Conservation (phyloP, 331 rosid species). For the Rhamnella rubrinervis region DNA sequence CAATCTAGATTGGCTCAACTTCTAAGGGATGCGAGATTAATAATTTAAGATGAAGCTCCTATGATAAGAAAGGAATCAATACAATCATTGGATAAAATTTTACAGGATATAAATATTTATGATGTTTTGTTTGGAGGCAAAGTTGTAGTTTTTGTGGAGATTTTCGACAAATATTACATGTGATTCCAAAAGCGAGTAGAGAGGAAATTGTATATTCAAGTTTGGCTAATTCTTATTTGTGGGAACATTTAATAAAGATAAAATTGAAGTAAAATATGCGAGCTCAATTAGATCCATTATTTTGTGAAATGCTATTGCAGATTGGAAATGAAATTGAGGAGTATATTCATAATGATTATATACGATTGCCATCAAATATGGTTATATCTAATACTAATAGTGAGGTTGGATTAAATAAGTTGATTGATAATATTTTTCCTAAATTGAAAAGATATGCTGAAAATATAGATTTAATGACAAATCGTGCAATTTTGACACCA, state of each 20-base stretch:
- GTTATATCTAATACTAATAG: neutral
- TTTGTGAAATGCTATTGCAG: neutral
- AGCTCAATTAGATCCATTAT: neutral
- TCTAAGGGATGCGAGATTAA: no score
- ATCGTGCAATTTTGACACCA: neutral
- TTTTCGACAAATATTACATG: slow-evolving; percentile 14
- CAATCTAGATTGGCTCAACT: no score
- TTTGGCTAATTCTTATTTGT: slow-evolving; percentile 3
- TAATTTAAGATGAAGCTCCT: neutral
- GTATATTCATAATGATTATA: neutral
- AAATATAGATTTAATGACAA: neutral
- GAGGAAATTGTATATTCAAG: neutral
- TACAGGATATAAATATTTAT: neutral
- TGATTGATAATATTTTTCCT: neutral
- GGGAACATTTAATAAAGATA: neutral
- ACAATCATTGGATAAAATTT: neutral
- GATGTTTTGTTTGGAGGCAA: neutral
- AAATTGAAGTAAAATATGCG: slow-evolving; percentile 2
- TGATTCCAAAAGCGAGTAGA: slow-evolving; percentile 1
- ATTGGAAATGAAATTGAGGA: slow-evolving; percentile 4
- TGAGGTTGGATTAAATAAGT: neutral
- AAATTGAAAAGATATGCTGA: neutral
- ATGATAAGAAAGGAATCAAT: neutral
- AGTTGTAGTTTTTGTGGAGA: neutral
- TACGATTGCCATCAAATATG: neutral